A percentile compares a stretch with the other conserved stretches of the same genome.
Evolutionary conservation across 129 eudicot species (phyloP).

Genomic region (Erigeron canadensis): DNA sequence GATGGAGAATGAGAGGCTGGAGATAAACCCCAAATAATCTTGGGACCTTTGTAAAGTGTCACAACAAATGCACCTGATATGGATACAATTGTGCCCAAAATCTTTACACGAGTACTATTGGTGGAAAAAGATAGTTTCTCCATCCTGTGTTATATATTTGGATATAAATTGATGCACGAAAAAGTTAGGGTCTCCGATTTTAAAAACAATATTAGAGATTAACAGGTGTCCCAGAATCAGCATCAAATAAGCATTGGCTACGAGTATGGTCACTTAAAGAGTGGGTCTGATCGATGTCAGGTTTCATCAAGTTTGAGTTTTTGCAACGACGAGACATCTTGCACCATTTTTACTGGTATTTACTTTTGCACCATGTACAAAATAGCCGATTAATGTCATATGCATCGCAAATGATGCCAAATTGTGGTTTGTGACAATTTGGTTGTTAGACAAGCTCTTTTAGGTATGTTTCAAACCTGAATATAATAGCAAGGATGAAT

Average conservation of each 20-base stretch:
- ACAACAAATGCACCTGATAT: slow-evolving; percentile 87
- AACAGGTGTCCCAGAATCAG: too few species aligned
- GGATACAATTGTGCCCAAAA: slow-evolving; percentile 73
- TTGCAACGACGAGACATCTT: not conserved
- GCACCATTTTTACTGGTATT: not conserved
- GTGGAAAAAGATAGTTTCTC: slow-evolving; percentile 61
- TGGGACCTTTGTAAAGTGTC: slow-evolving; percentile 65
- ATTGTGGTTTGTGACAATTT: not conserved
- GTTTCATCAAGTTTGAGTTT: too few species aligned
- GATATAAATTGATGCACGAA: too few species aligned
- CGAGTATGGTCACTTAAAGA: too few species aligned
- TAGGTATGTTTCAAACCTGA: slow-evolving; percentile 54
- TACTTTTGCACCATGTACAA: too few species aligned
- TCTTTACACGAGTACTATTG: slow-evolving; percentile 67
- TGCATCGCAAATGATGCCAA: not conserved
- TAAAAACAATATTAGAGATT: too few species aligned
- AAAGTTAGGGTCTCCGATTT: too few species aligned
- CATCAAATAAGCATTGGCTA: too few species aligned
- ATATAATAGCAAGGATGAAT: slow-evolving; percentile 77
- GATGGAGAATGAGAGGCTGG: slow-evolving; percentile 20
- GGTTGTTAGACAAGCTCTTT: too few species aligned
- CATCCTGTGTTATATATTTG: slow-evolving; percentile 57
- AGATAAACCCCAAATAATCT: not conserved
- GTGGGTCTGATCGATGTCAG: too few species aligned
- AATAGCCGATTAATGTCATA: not conserved